Evolutionary conservation across 768 basidiomycete genomes (phyloP).

Genomic region (Gelatoporia subvermispora): DNA sequence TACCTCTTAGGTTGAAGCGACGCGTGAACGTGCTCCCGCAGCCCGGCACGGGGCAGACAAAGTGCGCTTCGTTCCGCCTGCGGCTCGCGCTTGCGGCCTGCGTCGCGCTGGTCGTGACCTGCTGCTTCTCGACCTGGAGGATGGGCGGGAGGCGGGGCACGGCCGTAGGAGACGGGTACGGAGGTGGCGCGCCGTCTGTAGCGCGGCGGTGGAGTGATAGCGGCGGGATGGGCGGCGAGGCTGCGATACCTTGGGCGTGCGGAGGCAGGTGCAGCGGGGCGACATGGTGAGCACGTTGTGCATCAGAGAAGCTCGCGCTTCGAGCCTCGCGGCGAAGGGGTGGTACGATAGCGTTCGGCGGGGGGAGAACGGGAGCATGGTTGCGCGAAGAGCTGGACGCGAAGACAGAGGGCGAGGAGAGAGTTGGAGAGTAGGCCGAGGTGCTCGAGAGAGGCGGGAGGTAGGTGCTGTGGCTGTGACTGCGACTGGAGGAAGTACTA

Average conservation of each 20-base stretch:
- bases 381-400: slow-evolving; percentile 39
- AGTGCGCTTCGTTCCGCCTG: slow-evolving; percentile 86
- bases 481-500: slow-evolving; percentile 3
- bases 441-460: slow-evolving; percentile 3
- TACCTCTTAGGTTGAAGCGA: slow-evolving; percentile 83
- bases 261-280: slow-evolving; percentile 6
- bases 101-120: slow-evolving; percentile 92
- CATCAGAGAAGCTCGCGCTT: neutral
- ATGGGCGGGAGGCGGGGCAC: slow-evolving; percentile 72
- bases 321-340: neutral
- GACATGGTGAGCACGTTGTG: slow-evolving; percentile 3
- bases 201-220: neutral
- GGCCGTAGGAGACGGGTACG: slow-evolving; percentile 12
- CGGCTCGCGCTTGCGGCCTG: slow-evolving; percentile 88
- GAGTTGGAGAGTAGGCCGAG: neutral
- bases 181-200: neutral
- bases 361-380: slow-evolving; percentile 23
- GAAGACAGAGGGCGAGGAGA: slow-evolving; percentile 4
- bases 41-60: slow-evolving; percentile 45
- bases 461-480: slow-evolving; percentile 2
- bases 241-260: slow-evolving; percentile 4
- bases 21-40: slow-evolving; percentile 54
- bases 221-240: slow-evolving; percentile 4
- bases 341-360: slow-evolving; percentile 14
- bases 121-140: slow-evolving; percentile 87